A percentile compares a stretch with the other conserved stretches of the same genome.
phyloP scores from a whole-genome alignment of 805 yeast species.

The Yarrowia porcina region DNA sequence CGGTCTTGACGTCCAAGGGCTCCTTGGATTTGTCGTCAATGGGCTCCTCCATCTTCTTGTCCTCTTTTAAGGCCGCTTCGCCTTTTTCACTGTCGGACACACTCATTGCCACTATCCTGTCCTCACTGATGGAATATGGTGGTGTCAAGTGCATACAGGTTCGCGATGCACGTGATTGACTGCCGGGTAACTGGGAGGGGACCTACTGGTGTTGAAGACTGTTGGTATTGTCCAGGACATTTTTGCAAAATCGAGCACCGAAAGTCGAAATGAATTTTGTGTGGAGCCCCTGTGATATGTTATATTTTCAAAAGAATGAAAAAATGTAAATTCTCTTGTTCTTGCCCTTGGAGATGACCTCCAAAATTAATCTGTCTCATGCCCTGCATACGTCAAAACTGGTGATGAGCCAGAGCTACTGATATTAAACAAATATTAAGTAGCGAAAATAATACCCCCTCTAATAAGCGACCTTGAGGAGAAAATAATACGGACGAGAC shows the following conservation, averaged over 20 bases:
- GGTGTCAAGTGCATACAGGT: conserved; percentile 12
- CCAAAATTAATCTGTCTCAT: background rate
- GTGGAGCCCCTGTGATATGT: too few relatives aligned
- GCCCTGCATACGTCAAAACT: conserved; percentile 12
- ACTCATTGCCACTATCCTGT: conserved; percentile 22
- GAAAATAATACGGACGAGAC: too few relatives aligned
- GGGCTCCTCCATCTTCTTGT: conserved; percentile 14
- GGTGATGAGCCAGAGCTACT: background rate
- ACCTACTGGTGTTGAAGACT: too few relatives aligned
- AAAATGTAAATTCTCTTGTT: background rate
- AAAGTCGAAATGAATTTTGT: background rate
- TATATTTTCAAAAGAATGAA: background rate
- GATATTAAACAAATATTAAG: background rate
- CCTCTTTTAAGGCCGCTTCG: background rate
- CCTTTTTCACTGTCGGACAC: conserved; percentile 21
- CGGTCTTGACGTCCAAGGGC: background rate
- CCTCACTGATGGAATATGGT: background rate
- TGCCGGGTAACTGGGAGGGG: conserved; percentile 19
- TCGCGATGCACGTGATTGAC: conserved; percentile 4
- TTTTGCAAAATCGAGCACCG: background rate
- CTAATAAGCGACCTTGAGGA: background rate
- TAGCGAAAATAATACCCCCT: too few relatives aligned
- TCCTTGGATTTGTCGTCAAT: background rate
- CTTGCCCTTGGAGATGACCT: background rate
- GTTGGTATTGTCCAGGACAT: background rate